Evolutionary conservation across 306 rosid species (phyloP).

Genomic region (Senna siamea): DNA sequence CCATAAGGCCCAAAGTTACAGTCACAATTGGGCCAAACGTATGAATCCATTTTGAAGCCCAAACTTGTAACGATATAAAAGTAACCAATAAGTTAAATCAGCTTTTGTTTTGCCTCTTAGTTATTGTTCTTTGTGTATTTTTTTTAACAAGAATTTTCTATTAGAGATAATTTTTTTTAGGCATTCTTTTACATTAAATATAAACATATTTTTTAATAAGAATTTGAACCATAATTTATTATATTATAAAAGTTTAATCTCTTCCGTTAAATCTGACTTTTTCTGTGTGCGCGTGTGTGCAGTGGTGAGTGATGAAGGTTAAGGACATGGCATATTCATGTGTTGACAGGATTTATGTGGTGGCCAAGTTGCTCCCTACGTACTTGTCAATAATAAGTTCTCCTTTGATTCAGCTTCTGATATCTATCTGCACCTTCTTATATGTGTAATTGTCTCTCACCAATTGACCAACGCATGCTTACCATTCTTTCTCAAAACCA

Average conservation of each 20-base stretch:
- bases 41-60: neutral
- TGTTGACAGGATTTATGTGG: constrained; percentile 18
- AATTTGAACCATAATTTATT: too few species aligned
- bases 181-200: too few species aligned
- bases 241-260: too few species aligned
- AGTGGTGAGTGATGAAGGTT: too few species aligned
- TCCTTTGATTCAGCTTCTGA: neutral
- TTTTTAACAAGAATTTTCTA: too few species aligned
- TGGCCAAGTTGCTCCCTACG: constrained; percentile 29
- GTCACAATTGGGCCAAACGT: neutral
- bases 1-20: neutral
- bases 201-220: too few species aligned
- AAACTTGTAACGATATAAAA: neutral
- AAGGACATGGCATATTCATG: neutral
- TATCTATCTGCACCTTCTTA: neutral
- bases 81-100: neutral
- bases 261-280: too few species aligned
- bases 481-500: neutral
- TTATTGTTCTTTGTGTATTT: neutral
- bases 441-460: constrained; percentile 29
- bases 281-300: too few species aligned
- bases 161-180: too few species aligned
- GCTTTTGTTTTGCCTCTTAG: neutral
- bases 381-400: constrained; percentile 16
- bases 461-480: neutral